Evolutionary conservation across 768 basidiomycete genomes (phyloP).

Genomic region (Pholiota conissans): DNA sequence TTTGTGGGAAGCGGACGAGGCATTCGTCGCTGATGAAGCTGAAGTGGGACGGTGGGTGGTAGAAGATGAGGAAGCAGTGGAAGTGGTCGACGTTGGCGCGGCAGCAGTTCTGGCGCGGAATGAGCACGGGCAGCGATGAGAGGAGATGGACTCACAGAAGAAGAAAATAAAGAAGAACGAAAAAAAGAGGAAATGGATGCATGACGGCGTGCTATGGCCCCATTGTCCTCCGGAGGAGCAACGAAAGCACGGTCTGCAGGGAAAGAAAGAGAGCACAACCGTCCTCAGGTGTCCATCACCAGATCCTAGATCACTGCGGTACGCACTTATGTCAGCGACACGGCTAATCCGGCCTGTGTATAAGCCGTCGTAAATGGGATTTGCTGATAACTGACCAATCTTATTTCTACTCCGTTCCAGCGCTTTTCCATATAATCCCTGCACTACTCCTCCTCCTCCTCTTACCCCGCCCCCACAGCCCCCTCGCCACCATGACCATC

Average conservation of each 20-base stretch:
- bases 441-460: conserved; percentile 10
- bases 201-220: conserved; percentile 14
- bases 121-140: conserved; percentile 1
- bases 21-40: background rate
- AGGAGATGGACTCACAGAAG: conserved; percentile 13
- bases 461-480: conserved; percentile 10
- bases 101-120: conserved; percentile 2
- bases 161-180: conserved; percentile 12
- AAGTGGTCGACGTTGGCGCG: conserved; percentile 3
- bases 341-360: conserved; percentile 21
- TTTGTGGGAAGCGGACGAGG: conserved; percentile 1
- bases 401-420: conserved; percentile 12
- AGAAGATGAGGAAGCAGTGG: background rate
- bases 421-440: conserved; percentile 6
- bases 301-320: background rate
- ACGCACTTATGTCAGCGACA: conserved; percentile 14
- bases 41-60: background rate
- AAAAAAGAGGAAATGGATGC: conserved; percentile 10
- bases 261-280: background rate
- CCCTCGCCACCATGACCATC: conserved; percentile 17
- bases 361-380: conserved; percentile 11
- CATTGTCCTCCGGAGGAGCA: conserved; percentile 9
- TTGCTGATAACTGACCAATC: conserved; percentile 2
- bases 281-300: background rate
- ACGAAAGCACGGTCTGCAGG: background rate